phyloP scores from a whole-genome alignment of 805 yeast species.

The Candida sphagnicola region DNA sequence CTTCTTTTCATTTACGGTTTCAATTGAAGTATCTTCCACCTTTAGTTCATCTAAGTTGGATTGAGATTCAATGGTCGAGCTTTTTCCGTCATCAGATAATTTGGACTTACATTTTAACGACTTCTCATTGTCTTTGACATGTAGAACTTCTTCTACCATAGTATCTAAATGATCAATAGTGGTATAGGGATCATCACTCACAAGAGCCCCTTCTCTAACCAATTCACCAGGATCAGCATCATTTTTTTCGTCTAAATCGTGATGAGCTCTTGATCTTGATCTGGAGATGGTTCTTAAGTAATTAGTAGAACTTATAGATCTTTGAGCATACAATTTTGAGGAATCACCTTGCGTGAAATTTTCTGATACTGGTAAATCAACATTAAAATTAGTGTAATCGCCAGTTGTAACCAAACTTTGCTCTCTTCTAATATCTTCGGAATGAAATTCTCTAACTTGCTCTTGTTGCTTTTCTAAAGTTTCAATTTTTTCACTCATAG shows the following conservation, averaged over 20 bases:
- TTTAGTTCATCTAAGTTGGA: neutral
- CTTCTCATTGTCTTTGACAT: conserved; percentile 3
- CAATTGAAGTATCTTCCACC: neutral
- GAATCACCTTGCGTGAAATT: conserved; percentile 7
- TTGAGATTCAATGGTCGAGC: conserved; percentile 1
- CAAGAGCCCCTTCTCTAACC: conserved; percentile 54
- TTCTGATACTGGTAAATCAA: conserved; percentile 25
- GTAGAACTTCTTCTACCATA: conserved; percentile 46
- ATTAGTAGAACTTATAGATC: conserved; percentile 43
- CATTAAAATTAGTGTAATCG: conserved; percentile 43
- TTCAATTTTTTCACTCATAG: conserved; percentile 43
- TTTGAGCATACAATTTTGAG: conserved; percentile 22
- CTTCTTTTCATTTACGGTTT: neutral
- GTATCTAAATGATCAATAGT: conserved; percentile 47
- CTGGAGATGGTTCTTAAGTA: conserved; percentile 65
- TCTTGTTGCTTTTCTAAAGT: conserved; percentile 29
- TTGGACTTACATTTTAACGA: conserved; percentile 4
- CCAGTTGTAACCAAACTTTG: conserved; percentile 43
- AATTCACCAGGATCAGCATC: conserved; percentile 36
- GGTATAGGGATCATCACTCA: conserved; percentile 46
- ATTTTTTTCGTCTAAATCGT: conserved; percentile 21
- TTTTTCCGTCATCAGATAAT: conserved; percentile 2
- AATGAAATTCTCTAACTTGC: conserved; percentile 9
- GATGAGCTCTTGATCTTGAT: conserved; percentile 50
- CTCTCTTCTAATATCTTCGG: conserved; percentile 19